These are phyloP conservation scores for Hydnomerulius pinastri DNA, from an alignment of 768 basidiomycete genomes.

Conservation along the genomic window DNA sequence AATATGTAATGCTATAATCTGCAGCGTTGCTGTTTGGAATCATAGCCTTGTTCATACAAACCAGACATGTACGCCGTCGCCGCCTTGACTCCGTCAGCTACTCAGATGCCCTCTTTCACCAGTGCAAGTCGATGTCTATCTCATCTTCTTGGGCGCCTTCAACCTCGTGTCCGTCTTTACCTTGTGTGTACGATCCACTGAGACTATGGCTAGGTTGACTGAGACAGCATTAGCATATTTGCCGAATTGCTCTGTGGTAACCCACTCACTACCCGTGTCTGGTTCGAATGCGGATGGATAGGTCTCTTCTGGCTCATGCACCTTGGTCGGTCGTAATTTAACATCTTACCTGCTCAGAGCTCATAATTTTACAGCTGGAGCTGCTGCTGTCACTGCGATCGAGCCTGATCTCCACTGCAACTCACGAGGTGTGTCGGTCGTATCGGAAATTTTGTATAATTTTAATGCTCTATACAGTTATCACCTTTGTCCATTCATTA, in stretches of 20 bases:
- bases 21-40: constrained; percentile 73
- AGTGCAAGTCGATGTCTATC: constrained; percentile 58
- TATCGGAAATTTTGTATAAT: neutral
- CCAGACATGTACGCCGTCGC: constrained; percentile 40
- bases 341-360: neutral
- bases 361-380: constrained; percentile 45
- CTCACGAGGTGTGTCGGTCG: constrained; percentile 21
- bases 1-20: constrained; percentile 63
- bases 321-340: constrained; percentile 47
- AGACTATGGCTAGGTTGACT: neutral
- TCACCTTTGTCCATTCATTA: neutral
- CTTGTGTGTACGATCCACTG: constrained; percentile 44
- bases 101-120: constrained; percentile 12
- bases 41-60: constrained; percentile 46
- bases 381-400: constrained; percentile 48
- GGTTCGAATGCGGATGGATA: constrained; percentile 72
- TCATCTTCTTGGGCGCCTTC: constrained; percentile 59
- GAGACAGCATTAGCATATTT: constrained; percentile 45
- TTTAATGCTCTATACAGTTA: constrained; percentile 4
- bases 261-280: constrained; percentile 59
- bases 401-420: constrained; percentile 39
- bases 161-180: constrained; percentile 60
- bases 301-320: constrained; percentile 57
- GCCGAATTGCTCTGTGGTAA: constrained; percentile 55
- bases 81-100: neutral